phyloP scores from a whole-genome alignment of 345 rosid species.

The Corymbia maculata region DNA sequence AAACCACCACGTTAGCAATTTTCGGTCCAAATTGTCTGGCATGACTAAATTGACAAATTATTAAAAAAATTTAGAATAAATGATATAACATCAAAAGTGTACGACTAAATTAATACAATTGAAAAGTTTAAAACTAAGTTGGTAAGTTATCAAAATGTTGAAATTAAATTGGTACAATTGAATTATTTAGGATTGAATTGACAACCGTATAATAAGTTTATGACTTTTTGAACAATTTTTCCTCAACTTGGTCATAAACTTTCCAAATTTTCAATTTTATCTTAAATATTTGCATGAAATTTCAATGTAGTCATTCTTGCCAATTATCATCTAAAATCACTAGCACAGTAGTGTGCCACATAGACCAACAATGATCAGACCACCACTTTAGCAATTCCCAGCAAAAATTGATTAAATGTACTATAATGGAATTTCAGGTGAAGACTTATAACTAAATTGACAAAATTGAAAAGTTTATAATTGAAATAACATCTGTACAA shows the following conservation, averaged over 20 bases:
- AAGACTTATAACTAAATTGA: not conserved
- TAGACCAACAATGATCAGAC: not conserved
- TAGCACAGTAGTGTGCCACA: fast-evolving
- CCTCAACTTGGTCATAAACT: not conserved
- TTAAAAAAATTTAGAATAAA: not conserved
- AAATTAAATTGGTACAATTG: not conserved
- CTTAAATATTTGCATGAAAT: not conserved
- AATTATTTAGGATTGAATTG: not conserved
- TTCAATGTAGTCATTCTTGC: not conserved
- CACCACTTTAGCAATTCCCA: fast-evolving
- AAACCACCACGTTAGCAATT: fast-evolving
- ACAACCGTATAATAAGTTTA: not conserved
- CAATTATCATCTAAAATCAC: fast-evolving
- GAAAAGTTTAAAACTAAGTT: no score
- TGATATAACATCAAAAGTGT: not conserved
- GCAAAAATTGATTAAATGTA: not conserved
- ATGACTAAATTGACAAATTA: no score
- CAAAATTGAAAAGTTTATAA: not conserved
- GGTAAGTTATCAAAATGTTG: not conserved
- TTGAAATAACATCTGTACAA: fast-evolving
- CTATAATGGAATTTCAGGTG: fast-evolving
- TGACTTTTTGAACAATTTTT: no score
- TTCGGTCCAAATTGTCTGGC: not conserved
- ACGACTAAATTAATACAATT: not conserved
- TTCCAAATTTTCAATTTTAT: not conserved